These are phyloP conservation scores for Tetradesmus obliquus DNA, from an alignment of 139 green algal genomes.

Conservation along the genomic window DNA sequence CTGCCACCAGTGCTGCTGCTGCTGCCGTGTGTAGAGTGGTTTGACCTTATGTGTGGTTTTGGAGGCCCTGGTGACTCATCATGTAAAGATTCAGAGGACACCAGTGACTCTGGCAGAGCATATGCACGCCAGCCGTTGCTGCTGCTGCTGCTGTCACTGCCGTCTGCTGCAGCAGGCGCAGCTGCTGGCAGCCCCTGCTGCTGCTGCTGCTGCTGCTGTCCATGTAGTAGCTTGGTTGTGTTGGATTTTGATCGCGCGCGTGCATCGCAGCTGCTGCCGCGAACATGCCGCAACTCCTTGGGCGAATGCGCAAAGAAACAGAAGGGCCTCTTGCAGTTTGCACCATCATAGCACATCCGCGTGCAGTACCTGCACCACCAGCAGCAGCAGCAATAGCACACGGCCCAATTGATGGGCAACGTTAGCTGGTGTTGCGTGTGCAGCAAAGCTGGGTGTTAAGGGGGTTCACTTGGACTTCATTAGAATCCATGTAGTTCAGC, in stretches of 20 bases:
- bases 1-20: not conserved
- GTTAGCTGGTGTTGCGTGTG: too few species aligned
- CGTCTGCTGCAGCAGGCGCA: not conserved
- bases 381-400: not conserved
- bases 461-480: too few species aligned
- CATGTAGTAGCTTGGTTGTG: not conserved
- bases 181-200: conserved; percentile 7
- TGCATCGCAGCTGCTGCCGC: not conserved
- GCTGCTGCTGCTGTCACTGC: not conserved
- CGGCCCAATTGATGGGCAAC: too few species aligned
- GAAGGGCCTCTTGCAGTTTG: not conserved
- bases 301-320: not conserved
- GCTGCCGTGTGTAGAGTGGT: too few species aligned
- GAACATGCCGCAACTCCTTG: not conserved
- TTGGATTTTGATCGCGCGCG: not conserved
- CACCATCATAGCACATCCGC: not conserved
- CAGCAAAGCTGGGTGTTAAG: too few species aligned
- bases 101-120: not conserved
- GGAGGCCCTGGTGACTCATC: not conserved
- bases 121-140: not conserved
- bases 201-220: conserved; percentile 16
- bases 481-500: too few species aligned
- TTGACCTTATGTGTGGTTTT: not conserved
- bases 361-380: not conserved
- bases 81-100: not conserved